A percentile compares a stretch with the other conserved stretches of the same genome.
phyloP scores from a whole-genome alignment of 495 filamentous ascomycete genomes.

The Staphylotrichum tortipilum region DNA sequence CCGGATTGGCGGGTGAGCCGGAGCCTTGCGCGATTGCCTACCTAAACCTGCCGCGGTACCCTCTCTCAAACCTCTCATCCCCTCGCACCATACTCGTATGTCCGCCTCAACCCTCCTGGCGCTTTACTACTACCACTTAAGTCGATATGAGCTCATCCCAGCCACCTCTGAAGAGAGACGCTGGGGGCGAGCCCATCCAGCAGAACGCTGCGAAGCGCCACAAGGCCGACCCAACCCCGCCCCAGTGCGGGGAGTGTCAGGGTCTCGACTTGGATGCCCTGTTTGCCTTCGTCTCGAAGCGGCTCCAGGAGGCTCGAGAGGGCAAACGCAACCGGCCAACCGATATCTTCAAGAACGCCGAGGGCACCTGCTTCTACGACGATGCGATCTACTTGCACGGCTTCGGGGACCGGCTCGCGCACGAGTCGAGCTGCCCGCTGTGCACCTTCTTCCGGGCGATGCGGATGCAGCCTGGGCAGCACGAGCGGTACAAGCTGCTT shows the following conservation, averaged over 20 bases:
- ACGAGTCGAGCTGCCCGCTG: not conserved
- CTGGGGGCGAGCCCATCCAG: too few relatives aligned
- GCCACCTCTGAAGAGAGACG: too few relatives aligned
- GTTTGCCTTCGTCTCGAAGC: not conserved
- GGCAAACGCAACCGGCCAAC: not conserved
- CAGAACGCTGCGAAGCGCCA: not conserved
- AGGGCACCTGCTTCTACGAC: not conserved
- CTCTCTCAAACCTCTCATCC: too few relatives aligned
- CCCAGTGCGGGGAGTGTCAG: not conserved
- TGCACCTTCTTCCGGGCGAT: not conserved
- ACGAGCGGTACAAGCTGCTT: not conserved
- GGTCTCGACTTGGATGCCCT: not conserved
- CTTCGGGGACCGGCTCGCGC: not conserved
- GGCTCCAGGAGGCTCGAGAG: not conserved
- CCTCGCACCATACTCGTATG: too few relatives aligned
- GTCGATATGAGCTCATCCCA: too few relatives aligned
- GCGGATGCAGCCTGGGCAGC: not conserved
- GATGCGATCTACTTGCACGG: not conserved
- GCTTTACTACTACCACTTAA: too few relatives aligned
- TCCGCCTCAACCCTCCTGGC: too few relatives aligned
- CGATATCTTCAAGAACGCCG: not conserved
- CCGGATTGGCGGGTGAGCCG: too few relatives aligned
- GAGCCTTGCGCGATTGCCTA: too few relatives aligned
- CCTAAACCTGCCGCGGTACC: too few relatives aligned
- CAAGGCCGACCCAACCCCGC: not conserved